Percentiles rank a stretch among this genome's conserved stretches.
These are phyloP conservation scores for Orbilia ellipsospora DNA, from an alignment of 2,329 filamentous ascomycete species.

Conservation along the genomic window DNA sequence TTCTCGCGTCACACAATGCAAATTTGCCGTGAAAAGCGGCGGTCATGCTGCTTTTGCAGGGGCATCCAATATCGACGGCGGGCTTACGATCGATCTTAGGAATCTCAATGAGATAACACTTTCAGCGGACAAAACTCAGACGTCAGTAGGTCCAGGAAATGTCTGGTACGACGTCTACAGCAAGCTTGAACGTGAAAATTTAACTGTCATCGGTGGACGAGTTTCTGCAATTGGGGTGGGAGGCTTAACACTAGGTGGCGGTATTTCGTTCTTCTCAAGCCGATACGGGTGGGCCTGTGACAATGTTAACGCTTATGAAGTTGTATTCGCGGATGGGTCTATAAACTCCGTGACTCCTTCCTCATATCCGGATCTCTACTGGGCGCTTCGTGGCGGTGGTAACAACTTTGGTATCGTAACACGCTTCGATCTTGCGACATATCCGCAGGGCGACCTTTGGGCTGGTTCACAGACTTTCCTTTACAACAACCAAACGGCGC, in stretches of 20 bases:
- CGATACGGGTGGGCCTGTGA: constrained; percentile 67
- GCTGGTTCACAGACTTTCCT: constrained; percentile 48
- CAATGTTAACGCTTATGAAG: constrained; percentile 66
- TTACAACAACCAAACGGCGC: constrained; percentile 15
- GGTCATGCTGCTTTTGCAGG: constrained; percentile 67
- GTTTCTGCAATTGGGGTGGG: constrained; percentile 64
- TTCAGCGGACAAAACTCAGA: constrained; percentile 60
- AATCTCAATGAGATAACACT: constrained; percentile 62
- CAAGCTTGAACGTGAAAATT: constrained; percentile 62
- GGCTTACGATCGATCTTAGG: constrained; percentile 67
- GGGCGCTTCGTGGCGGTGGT: constrained; percentile 59
- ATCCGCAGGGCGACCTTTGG: constrained; percentile 61
- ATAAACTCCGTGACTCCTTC: constrained; percentile 65
- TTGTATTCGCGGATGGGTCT: constrained; percentile 67
- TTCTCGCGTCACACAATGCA: constrained; percentile 15
- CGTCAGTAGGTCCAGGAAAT: constrained; percentile 65
- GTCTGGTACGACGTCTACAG: constrained; percentile 65
- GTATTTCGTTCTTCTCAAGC: constrained; percentile 66
- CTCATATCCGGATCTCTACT: constrained; percentile 64
- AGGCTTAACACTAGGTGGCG: constrained; percentile 64
- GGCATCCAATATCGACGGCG: constrained; percentile 67
- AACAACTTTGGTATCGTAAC: constrained; percentile 61
- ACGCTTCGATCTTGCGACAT: constrained; percentile 57
- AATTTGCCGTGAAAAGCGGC: constrained; percentile 69
- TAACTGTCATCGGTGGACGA: constrained; percentile 65